Evolutionary conservation across 1,284 basidiomycete genomes (phyloP), one percentile per base, ranked within the genome.

Genomic region (Pseudozyma thailandica): DNA sequence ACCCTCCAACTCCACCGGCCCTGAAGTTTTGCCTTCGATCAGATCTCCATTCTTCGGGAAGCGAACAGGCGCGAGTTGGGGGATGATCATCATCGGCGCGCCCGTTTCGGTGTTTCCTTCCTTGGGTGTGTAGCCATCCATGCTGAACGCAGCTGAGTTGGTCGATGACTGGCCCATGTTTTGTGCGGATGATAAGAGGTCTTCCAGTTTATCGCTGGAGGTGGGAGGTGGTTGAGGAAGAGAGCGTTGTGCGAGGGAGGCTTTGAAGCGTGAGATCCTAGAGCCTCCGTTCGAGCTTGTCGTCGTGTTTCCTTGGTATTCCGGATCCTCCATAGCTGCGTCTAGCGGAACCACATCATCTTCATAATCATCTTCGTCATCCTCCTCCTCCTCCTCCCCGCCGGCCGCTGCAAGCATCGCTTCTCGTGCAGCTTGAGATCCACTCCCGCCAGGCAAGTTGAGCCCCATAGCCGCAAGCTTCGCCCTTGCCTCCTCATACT

Each of bases 401-500:
- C 44, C 44, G 6, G 50, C 53, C 8, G 53, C 50, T 21, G 39
- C 42, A 21, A 63, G 7, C 45, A 59, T 55, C 8, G 49, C 39
- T 15, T 30, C 33, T 16, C 57, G 39, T 18, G 31, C 28, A 8
- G 23, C 46, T 10, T 57, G 41, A 1, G 35, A 21, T 3, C 33
- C 21, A 2, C 6, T 23, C 7, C 51, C 47, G 8, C 39, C 47
- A 4, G 60, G 54, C 45, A 60, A 50, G 12, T 49, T 35, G 6
- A 73, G 38, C 2, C 64, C 64, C 52, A 69, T 56, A 16, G 54
- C 53, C 27, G 62, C 56, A 46, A 77, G 38, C n/a, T 62, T 62
- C 6, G 72, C 74, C 31, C 72, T 65, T n/a, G 79, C 79, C 57
- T 68, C 55, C 7, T 72, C 77, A 42, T 82, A 82, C 58, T 77